These are phyloP conservation scores for Salvia miltiorrhiza DNA, from an alignment of 257 asterid species.

Conservation along the genomic window DNA sequence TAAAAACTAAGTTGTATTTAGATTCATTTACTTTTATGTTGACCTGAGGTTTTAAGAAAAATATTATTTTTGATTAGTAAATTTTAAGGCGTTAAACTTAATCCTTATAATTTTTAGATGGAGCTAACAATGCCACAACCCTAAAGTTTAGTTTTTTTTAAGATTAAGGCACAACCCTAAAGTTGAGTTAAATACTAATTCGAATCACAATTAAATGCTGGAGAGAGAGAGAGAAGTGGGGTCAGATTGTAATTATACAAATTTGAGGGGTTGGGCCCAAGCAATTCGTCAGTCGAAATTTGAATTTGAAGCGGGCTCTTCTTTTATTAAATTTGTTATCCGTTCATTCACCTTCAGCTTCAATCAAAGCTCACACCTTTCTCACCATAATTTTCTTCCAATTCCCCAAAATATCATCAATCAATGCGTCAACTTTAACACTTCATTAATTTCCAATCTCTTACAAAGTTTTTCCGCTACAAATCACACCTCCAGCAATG, in stretches of 20 bases:
- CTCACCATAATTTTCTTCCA: not conserved
- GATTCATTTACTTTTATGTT: no score
- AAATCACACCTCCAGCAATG: constrained; percentile 28
- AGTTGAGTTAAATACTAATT: no score
- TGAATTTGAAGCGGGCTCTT: constrained; percentile 41
- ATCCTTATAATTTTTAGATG: no score
- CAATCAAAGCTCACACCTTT: constrained; percentile 10
- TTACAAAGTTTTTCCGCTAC: not conserved
- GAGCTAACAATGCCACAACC: no score
- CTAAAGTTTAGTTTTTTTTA: no score
- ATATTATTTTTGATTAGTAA: no score
- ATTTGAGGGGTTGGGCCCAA: constrained; percentile 5
- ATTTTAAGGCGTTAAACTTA: no score
- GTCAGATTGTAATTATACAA: constrained; percentile 10
- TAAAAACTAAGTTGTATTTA: no score
- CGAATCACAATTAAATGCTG: no score
- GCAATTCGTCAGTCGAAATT: constrained; percentile 27
- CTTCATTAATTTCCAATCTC: not conserved
- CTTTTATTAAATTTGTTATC: not conserved
- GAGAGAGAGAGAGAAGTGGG: not conserved
- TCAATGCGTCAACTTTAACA: not conserved
- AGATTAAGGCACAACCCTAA: no score
- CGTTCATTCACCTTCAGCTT: not conserved
- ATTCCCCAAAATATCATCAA: constrained; percentile 21
- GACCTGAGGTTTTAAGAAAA: no score